Base-by-base conservation (phyloP, 2,329 filamentous ascomycete genomes). In the Trichophyton verrucosum region DNA sequence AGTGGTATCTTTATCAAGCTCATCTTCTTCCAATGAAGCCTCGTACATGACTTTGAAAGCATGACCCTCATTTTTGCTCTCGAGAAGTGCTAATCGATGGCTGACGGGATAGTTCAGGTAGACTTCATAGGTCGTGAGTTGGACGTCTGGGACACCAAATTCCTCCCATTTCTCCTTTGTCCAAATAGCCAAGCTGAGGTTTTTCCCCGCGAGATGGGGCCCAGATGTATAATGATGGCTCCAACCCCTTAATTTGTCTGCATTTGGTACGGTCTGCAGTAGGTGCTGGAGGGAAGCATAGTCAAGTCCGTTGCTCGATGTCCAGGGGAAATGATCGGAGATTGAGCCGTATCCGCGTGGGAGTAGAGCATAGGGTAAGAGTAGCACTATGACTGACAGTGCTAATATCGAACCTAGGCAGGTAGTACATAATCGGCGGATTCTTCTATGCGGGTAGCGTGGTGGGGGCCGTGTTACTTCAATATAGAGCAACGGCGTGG, bases 21-120 rank as follows among this genome's bases (percentile, higher is more conserved):
- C 81, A 69, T 95, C 90, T 73, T 99, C 94, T 66, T 88, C 84
- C 46, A 97, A 76, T 1, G 83, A 86, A 0, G 91, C 92, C 70
- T 91, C 85, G 68, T 86, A 95, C n/a, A 82, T 79, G 30, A 91
- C 80, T 59, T 82, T 79, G 78, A 66, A 74, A 70, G 57, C 65
- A 47, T 68, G 63, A 3, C 64, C 68, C 27, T 66, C 66, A 3
- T 64, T 67, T 40, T 66, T 65, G 47, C 78, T 81, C 68, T 83
- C 77, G 58, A 90, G 75, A 33, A 91, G 73, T 9, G 85, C 85
- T 61, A 92, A 75, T 27, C 86, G 80, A 68, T 90, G 86, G 59
- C 84, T 85, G 6, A 85, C 73, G 3, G 88, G 89, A 65, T 89
- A 90, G 72, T 91, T 92, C 68, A 91, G 77, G 66, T 89, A 91